phyloP scores from a whole-genome alignment of 2,329 filamentous ascomycete species.

The Penicillium hesseltinei region DNA sequence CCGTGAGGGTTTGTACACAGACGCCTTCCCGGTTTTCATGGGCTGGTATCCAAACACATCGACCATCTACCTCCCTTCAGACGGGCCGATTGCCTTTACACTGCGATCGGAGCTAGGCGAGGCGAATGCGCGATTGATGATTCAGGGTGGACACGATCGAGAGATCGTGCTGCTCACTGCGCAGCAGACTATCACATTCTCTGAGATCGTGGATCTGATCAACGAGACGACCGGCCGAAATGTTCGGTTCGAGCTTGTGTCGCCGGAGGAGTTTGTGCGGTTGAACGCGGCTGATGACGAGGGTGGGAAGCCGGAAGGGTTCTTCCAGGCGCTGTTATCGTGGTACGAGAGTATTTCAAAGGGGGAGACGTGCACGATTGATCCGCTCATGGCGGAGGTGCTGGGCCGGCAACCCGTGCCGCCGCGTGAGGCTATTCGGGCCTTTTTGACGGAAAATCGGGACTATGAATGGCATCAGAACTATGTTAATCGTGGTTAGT shows the following conservation, averaged over 20 bases:
- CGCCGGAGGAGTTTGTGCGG: slow-evolving; percentile 36
- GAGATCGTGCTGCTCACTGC: slow-evolving; percentile 42
- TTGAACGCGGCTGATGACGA: slow-evolving; percentile 31
- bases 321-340: slow-evolving; percentile 43
- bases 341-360: slow-evolving; percentile 47
- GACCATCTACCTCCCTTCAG: slow-evolving; percentile 35
- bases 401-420: slow-evolving; percentile 45
- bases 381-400: slow-evolving; percentile 44
- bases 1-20: slow-evolving; percentile 59
- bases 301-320: slow-evolving; percentile 40
- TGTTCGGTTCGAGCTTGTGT: slow-evolving; percentile 35
- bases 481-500: slow-evolving; percentile 30
- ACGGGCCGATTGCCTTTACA: slow-evolving; percentile 52
- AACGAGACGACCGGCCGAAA: slow-evolving; percentile 36
- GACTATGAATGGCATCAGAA: slow-evolving; percentile 50
- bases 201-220: slow-evolving; percentile 40
- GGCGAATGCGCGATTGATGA: slow-evolving; percentile 52
- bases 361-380: slow-evolving; percentile 46
- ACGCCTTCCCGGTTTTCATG: slow-evolving; percentile 60
- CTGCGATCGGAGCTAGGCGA: slow-evolving; percentile 56
- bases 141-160: slow-evolving; percentile 39
- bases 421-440: slow-evolving; percentile 37
- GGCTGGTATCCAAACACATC: slow-evolving; percentile 41
- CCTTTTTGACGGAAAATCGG: slow-evolving; percentile 29
- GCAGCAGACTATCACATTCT: slow-evolving; percentile 33